Base-by-base conservation (phyloP, 352 stramenopile species). In the Globisporangium uncinulatum region DNA sequence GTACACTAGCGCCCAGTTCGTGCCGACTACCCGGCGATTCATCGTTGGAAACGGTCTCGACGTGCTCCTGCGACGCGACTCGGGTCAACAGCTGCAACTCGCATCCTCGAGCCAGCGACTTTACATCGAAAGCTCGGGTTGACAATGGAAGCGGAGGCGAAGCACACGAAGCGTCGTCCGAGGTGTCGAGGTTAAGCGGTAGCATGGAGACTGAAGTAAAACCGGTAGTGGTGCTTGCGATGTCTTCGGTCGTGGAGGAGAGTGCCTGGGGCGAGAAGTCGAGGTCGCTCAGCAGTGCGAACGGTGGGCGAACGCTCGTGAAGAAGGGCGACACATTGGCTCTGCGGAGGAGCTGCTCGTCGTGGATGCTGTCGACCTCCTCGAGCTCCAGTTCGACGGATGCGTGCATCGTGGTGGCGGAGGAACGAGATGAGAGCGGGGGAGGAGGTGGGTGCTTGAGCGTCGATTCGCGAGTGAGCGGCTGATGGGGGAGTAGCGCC, bases 301-400 rank as follows among this genome's bases (percentile, higher is more conserved):
- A 59, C 14, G 62, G 44, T 11, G 59, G 44, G n/a, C 57, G 65
- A 17, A 54, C 55, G 57, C 66, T 68, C 21, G 64, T 66, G 46
- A 79, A 65, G 54, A 75, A 71, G 2, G 72, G 67, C 54, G 74
- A 83, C 1, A 70, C 56, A 41, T 71, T 73, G 32, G 62, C 64
- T 55, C 54, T 54, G 41, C 50, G 65, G 3, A 70, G 53, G 36
- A 70, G 65, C 50, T 66, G 64, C 21, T 70, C 63, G 34, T 71
- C 58, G 11, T 57, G 47, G 46, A 63, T 36, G 15, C 34, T 45
- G 36, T 83, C 70, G n/a, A 69, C 59, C 21, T 72, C 62, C 54
- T 81, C 64, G 44, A 87, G 68, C 24, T 73, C 70, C 13, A 76
- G 45, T 43, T 70, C 68, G 19, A 76, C 57, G 6, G 61, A 59